A percentile compares a stretch with the other conserved stretches of the same genome.
phyloP scores from a whole-genome alignment of 495 filamentous ascomycete species.

The Podospora didyma region DNA sequence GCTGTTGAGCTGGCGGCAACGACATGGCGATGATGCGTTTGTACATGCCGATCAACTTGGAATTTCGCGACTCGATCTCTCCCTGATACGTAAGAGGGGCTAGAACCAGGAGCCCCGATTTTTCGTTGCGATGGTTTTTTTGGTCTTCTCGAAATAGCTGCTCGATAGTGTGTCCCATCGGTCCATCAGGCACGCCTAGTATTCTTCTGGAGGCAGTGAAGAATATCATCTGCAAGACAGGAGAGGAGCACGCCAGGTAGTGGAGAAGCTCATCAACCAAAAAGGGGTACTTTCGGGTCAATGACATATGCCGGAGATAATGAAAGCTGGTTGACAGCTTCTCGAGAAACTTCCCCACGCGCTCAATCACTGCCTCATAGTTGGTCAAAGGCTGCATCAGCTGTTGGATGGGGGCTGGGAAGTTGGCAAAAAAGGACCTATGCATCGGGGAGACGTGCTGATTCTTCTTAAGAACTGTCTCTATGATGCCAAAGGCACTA shows the following conservation, averaged over 20 bases:
- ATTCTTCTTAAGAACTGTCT: slow-evolving; percentile 37
- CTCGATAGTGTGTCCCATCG: slow-evolving; percentile 28
- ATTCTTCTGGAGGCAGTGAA: slow-evolving; percentile 52
- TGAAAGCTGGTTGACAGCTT: slow-evolving; percentile 28
- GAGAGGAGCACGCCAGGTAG: slow-evolving; percentile 49
- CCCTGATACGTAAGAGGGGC: neutral
- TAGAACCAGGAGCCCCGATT: neutral
- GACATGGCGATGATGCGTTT: neutral
- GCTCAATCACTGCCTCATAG: slow-evolving; percentile 11
- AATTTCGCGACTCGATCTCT: slow-evolving; percentile 13
- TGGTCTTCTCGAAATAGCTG: slow-evolving; percentile 35
- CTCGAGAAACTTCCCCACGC: slow-evolving; percentile 33
- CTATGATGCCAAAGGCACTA: slow-evolving; percentile 35
- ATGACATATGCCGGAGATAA: neutral
- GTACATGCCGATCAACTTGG: slow-evolving; percentile 8
- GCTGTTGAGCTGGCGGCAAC: neutral
- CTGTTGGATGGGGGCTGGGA: slow-evolving; percentile 39
- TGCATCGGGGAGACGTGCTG: slow-evolving; percentile 29
- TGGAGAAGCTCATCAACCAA: slow-evolving; percentile 55
- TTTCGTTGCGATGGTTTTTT: neutral
- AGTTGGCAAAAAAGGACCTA: slow-evolving; percentile 49
- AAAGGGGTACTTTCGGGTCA: slow-evolving; percentile 46
- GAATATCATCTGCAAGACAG: slow-evolving; percentile 53
- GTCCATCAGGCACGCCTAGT: slow-evolving; percentile 29
- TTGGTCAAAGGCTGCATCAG: slow-evolving; percentile 16